Conservation (phyloP, 352 stramenopile genomes). For the Pythium folliculosum region DNA sequence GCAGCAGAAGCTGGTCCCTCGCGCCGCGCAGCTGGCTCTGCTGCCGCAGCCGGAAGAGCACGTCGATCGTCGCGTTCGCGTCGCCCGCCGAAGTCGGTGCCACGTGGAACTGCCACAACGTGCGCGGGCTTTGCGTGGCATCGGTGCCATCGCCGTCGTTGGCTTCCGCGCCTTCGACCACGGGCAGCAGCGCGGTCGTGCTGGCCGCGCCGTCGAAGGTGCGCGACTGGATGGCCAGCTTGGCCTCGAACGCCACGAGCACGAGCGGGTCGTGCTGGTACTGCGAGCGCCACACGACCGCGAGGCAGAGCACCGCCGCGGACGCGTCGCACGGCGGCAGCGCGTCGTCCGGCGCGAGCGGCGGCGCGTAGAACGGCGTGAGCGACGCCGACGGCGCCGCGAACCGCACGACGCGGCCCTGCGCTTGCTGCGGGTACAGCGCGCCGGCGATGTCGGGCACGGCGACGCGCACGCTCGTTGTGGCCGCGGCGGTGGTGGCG, state of each 20-base stretch:
- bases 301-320: conserved; percentile 27
- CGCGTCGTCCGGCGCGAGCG: not conserved
- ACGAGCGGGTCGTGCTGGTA: conserved; percentile 40
- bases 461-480: conserved; percentile 27
- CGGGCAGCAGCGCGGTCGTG: conserved; percentile 13
- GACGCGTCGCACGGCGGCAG: conserved; percentile 11
- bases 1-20: conserved; percentile 36
- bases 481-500: not conserved
- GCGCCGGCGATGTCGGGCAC: conserved; percentile 34
- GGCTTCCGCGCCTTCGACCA: conserved; percentile 16
- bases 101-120: conserved; percentile 35
- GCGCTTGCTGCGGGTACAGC: conserved; percentile 31
- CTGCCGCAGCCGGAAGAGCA: conserved; percentile 39
- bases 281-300: conserved; percentile 32
- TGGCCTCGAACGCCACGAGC: conserved; percentile 30
- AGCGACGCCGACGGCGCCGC: conserved; percentile 2
- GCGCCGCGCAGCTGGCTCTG: conserved; percentile 31
- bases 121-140: not conserved
- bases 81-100: not conserved
- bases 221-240: conserved; percentile 9
- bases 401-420: conserved; percentile 23
- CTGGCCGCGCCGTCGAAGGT: conserved; percentile 26
- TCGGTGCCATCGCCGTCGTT: not conserved
- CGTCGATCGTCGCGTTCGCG: conserved; percentile 18
- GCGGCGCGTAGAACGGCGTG: conserved; percentile 6